A percentile compares a stretch with the other conserved stretches of the same genome.
Evolutionary conservation across 2,329 filamentous ascomycete genomes (phyloP).

Genomic region (Verticillium dahliae): DNA sequence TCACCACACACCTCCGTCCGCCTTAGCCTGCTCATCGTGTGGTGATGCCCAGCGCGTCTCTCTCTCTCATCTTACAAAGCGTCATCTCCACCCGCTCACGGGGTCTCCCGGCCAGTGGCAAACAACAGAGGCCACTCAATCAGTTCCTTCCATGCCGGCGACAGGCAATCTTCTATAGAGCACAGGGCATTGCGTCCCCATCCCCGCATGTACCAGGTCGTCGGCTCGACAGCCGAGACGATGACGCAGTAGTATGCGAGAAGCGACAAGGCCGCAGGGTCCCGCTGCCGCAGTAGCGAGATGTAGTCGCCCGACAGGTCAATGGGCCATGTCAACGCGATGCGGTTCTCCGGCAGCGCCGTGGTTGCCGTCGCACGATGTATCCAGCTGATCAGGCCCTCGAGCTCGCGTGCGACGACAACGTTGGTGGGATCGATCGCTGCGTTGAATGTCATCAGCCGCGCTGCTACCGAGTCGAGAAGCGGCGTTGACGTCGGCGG

Average conservation of each 20-base stretch:
- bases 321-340: slow-evolving; percentile 16
- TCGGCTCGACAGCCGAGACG: slow-evolving; percentile 11
- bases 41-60: too few relatives aligned
- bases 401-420: slow-evolving; percentile 1
- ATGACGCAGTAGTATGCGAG: slow-evolving; percentile 17
- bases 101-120: slow-evolving; percentile 1
- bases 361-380: slow-evolving; percentile 6
- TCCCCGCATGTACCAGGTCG: slow-evolving; percentile 13
- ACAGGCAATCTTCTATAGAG: slow-evolving; percentile 4
- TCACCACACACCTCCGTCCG: too few relatives aligned
- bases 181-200: slow-evolving; percentile 7
- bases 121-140: slow-evolving; percentile 8
- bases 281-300: slow-evolving; percentile 11
- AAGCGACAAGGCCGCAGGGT: slow-evolving; percentile 12
- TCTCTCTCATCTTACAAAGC: neutral
- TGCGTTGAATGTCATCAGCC: neutral
- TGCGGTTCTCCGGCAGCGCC: slow-evolving; percentile 13
- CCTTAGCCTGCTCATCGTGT: too few relatives aligned
- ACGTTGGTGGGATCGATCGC: neutral
- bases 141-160: slow-evolving; percentile 5
- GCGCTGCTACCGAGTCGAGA: slow-evolving; percentile 1
- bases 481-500: slow-evolving; percentile 4
- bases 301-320: slow-evolving; percentile 14
- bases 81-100: neutral
- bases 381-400: slow-evolving; percentile 5